phyloP scores from a whole-genome alignment of 352 stramenopile species.

The Pythium myriotylum region DNA sequence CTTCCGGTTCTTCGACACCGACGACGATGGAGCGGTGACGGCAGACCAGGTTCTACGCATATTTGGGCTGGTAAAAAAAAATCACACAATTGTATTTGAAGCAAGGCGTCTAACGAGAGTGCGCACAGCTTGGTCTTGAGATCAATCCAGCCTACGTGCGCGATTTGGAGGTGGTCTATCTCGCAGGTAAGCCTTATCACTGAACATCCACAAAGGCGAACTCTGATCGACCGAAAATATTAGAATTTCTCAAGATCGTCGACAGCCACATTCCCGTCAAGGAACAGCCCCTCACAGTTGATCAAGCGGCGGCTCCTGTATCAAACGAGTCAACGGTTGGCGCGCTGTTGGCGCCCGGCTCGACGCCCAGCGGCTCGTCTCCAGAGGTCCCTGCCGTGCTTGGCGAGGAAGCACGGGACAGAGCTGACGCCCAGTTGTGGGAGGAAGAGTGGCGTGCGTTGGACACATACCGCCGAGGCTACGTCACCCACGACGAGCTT shows the following conservation, averaged over 20 bases:
- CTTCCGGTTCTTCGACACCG: slow-evolving; percentile 76
- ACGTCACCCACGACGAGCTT: slow-evolving; percentile 47
- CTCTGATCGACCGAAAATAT: background rate
- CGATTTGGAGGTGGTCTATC: slow-evolving; percentile 66
- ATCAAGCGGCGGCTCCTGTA: background rate
- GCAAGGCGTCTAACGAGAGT: too few relatives aligned
- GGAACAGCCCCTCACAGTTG: background rate
- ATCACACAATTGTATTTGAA: background rate
- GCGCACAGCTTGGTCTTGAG: slow-evolving; percentile 48
- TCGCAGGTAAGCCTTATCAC: slow-evolving; percentile 45
- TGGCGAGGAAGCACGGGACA: slow-evolving; percentile 27
- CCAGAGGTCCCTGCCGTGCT: background rate
- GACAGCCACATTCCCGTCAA: slow-evolving; percentile 47
- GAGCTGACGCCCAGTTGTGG: slow-evolving; percentile 36
- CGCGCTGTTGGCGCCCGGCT: too few relatives aligned
- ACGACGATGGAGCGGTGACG: slow-evolving; percentile 59
- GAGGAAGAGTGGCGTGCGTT: slow-evolving; percentile 59
- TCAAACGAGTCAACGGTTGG: background rate
- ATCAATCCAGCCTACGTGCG: slow-evolving; percentile 53
- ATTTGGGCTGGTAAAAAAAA: slow-evolving; percentile 49
- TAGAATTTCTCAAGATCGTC: slow-evolving; percentile 79
- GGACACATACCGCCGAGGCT: slow-evolving; percentile 52
- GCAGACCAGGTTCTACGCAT: slow-evolving; percentile 63
- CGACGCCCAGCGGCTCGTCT: too few relatives aligned
- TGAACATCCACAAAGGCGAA: too few relatives aligned